phyloP scores from a whole-genome alignment of 257 asterid genomes.

The Forsythia suspensa region DNA sequence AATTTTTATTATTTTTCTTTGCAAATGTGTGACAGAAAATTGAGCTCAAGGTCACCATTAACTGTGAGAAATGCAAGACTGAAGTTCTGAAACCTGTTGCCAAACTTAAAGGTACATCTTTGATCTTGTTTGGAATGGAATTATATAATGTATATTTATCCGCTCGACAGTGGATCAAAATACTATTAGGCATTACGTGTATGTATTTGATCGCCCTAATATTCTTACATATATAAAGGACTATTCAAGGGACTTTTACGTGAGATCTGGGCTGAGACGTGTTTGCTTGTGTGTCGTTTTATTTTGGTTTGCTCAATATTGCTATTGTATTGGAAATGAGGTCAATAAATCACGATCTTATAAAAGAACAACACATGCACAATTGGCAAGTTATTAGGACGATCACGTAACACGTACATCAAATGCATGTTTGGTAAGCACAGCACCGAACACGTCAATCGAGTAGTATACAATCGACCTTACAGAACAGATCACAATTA shows the following conservation, averaged over 20 bases:
- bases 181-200: too few species aligned
- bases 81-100: conserved; percentile 24
- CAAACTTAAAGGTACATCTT: conserved; percentile 29
- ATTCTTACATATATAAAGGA: too few species aligned
- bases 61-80: conserved; percentile 30
- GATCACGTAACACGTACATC: background rate
- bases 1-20: background rate
- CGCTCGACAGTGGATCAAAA: background rate
- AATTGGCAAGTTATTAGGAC: background rate
- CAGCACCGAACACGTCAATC: background rate
- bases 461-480: background rate
- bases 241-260: too few species aligned
- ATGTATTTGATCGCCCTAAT: too few species aligned
- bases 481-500: background rate
- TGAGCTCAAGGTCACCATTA: conserved; percentile 31
- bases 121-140: too few species aligned
- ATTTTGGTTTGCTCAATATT: too few species aligned
- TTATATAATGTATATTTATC: background rate
- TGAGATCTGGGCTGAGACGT: too few species aligned
- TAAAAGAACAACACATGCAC: too few species aligned
- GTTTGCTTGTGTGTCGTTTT: too few species aligned
- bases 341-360: background rate
- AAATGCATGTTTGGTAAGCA: background rate
- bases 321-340: background rate
- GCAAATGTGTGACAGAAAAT: conserved; percentile 20